Evolutionary conservation across 139 green algal genomes (phyloP).

Genomic region (Closterium sp.): DNA sequence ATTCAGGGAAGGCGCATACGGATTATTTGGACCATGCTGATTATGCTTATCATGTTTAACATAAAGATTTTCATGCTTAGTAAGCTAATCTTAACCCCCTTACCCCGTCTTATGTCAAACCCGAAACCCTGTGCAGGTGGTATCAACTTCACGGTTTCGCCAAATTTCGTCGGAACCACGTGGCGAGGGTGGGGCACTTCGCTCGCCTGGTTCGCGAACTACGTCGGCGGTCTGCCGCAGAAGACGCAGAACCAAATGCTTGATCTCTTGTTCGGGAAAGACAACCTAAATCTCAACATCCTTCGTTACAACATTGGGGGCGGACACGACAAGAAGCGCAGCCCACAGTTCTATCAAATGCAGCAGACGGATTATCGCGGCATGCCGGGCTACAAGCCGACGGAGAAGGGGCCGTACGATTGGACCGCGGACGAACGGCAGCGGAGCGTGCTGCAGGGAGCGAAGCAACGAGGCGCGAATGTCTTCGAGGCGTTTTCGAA

Average conservation of each 20-base stretch:
- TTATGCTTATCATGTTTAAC: too few species aligned
- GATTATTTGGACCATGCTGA: too few species aligned
- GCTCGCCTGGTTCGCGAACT: background rate
- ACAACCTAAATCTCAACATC: slow-evolving; percentile 45
- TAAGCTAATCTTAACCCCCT: too few species aligned
- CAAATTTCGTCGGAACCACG: background rate
- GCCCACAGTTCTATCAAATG: background rate
- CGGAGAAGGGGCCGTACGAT: slow-evolving; percentile 20
- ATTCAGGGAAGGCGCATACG: too few species aligned
- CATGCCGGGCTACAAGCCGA: slow-evolving; percentile 19
- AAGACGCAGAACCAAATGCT: background rate
- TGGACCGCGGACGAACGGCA: slow-evolving; percentile 37
- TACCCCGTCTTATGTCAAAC: too few species aligned
- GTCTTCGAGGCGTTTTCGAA: slow-evolving; percentile 54
- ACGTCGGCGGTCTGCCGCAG: background rate
- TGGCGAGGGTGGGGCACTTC: background rate
- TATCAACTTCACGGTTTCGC: background rate
- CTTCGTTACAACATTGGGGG: slow-evolving; percentile 50
- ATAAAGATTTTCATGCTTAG: too few species aligned
- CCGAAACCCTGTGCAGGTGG: background rate
- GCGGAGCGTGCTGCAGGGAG: slow-evolving; percentile 37
- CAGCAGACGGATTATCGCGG: background rate
- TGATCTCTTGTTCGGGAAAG: slow-evolving; percentile 51
- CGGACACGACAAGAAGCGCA: background rate
- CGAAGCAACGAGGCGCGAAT: slow-evolving; percentile 25